A percentile compares a stretch with the other conserved stretches of the same genome.
phyloP scores from a whole-genome alignment of 108 stramenopile genomes.

The Chaetoceros muelleri region DNA sequence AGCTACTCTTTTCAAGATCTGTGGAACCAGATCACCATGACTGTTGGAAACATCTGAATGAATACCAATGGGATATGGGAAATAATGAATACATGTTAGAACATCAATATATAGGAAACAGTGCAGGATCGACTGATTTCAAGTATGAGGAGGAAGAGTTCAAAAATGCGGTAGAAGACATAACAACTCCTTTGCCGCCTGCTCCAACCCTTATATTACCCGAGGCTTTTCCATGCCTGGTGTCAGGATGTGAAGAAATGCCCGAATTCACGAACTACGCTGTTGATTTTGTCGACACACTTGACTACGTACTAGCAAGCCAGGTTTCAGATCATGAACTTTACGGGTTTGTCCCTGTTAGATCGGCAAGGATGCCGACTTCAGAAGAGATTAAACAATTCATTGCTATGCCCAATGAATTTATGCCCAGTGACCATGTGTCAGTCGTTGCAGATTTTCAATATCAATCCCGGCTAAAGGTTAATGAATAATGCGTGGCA shows the following conservation, averaged over 20 bases:
- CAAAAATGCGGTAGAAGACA: slow-evolving; percentile 6
- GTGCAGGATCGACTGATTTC: not conserved
- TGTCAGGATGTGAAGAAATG: slow-evolving; percentile 24
- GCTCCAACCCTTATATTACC: slow-evolving; percentile 29
- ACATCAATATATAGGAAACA: slow-evolving; percentile 6
- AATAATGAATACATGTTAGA: slow-evolving; percentile 14
- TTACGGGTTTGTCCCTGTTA: slow-evolving; percentile 23
- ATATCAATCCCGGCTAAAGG: too few species aligned
- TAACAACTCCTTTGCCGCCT: slow-evolving; percentile 3
- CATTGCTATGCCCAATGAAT: slow-evolving; percentile 48
- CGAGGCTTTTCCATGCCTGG: slow-evolving; percentile 31
- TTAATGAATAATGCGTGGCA: too few species aligned
- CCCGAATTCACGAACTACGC: slow-evolving; percentile 55
- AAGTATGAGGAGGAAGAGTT: slow-evolving; percentile 11
- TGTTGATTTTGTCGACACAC: slow-evolving; percentile 28
- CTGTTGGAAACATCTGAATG: slow-evolving; percentile 42
- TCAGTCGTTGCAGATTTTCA: slow-evolving; percentile 31
- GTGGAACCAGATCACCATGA: slow-evolving; percentile 24
- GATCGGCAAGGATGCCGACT: slow-evolving; percentile 33
- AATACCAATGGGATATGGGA: slow-evolving; percentile 35
- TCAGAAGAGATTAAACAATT: slow-evolving; percentile 23
- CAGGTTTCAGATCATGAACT: slow-evolving; percentile 7
- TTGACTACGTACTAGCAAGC: slow-evolving; percentile 49
- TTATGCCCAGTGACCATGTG: slow-evolving; percentile 55
- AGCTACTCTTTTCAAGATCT: slow-evolving; percentile 29